Conservation (phyloP, 2,329 filamentous ascomycete genomes). For the Microdochium trichocladiopsis region DNA sequence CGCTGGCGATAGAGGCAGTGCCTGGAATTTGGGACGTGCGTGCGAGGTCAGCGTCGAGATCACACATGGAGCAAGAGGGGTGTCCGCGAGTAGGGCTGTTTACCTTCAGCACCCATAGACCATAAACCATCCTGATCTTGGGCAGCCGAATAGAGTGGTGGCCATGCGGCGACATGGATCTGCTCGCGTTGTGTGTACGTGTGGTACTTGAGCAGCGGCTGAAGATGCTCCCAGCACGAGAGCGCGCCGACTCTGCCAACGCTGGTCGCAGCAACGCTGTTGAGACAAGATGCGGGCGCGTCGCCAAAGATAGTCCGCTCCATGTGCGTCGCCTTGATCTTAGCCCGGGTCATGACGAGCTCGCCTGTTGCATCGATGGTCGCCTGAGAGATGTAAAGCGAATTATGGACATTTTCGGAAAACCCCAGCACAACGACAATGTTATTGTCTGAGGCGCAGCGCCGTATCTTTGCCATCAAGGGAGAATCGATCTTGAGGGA, state of each 20-base stretch:
- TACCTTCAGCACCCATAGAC: conserved; percentile 22
- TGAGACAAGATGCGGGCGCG: conserved; percentile 26
- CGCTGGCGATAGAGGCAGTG: conserved; percentile 36
- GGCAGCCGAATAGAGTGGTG: conserved; percentile 19
- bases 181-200: conserved; percentile 32
- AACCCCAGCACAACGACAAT: conserved; percentile 38
- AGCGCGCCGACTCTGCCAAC: conserved; percentile 36
- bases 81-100: background rate
- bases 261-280: conserved; percentile 28
- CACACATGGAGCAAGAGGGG: background rate
- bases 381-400: conserved; percentile 37
- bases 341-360: conserved; percentile 31
- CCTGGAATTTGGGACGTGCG: conserved; percentile 8
- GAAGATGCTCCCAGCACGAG: conserved; percentile 43
- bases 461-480: conserved; percentile 28
- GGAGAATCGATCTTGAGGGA: conserved; percentile 18
- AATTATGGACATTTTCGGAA: conserved; percentile 26
- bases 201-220: conserved; percentile 42
- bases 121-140: conserved; percentile 13
- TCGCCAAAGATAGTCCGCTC: conserved; percentile 44
- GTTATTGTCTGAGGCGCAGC: conserved; percentile 21
- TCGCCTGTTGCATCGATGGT: conserved; percentile 33
- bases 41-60: background rate
- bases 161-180: conserved; percentile 43
- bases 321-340: conserved; percentile 47